phyloP scores from a whole-genome alignment of 257 asterid species.

The Solanum pinnatisectum region DNA sequence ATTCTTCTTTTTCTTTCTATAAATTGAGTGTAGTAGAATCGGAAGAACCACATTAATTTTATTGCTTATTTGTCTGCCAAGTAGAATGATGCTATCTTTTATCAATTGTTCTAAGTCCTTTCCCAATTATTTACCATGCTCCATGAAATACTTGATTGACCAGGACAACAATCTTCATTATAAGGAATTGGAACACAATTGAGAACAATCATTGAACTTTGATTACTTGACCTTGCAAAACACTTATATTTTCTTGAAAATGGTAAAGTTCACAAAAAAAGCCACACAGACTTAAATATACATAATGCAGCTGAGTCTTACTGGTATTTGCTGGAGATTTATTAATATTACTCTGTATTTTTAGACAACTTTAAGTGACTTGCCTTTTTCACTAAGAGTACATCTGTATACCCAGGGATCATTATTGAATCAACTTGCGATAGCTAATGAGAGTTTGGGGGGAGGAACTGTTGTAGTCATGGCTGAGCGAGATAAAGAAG shows the following conservation, averaged over 20 bases:
- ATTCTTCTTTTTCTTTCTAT: neutral
- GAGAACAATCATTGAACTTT: neutral
- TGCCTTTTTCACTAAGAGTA: neutral
- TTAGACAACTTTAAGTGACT: neutral
- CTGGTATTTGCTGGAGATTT: neutral
- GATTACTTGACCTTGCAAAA: neutral
- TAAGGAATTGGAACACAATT: neutral
- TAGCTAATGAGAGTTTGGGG: conserved; percentile 88
- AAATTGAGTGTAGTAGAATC: neutral
- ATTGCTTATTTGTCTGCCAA: neutral
- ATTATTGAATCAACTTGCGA: conserved; percentile 73
- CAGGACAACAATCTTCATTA: neutral
- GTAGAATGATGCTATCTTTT: neutral
- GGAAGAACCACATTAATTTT: neutral
- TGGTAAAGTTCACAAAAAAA: neutral
- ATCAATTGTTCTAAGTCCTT: neutral
- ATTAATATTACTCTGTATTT: neutral
- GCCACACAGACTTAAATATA: neutral
- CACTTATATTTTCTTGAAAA: neutral
- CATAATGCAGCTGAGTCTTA: neutral
- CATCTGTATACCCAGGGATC: conserved; percentile 49
- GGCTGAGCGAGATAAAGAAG: conserved; percentile 96
- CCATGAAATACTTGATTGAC: neutral
- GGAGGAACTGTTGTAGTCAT: conserved; percentile 85
- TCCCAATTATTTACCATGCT: neutral